Conservation (phyloP, 352 stramenopile genomes). For the Phytopythium delawarense region DNA sequence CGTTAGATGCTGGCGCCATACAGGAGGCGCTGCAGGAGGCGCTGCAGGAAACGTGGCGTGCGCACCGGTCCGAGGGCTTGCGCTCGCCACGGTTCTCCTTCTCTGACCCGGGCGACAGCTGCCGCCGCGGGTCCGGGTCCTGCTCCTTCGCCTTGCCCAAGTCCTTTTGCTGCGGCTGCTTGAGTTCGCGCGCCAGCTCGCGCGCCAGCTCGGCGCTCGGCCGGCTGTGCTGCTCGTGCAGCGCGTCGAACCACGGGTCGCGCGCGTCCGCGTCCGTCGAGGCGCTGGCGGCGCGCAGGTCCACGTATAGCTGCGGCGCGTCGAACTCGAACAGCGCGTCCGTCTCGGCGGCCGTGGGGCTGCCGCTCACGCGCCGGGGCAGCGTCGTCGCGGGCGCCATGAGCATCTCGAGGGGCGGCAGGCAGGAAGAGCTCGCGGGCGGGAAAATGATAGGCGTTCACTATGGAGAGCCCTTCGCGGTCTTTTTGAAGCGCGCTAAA, state of each 20-base stretch:
- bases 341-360: constrained; percentile 12
- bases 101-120: constrained; percentile 6
- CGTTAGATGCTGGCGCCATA: neutral
- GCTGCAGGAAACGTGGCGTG: too few species aligned
- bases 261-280: constrained; percentile 15
- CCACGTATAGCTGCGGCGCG: constrained; percentile 45
- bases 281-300: constrained; percentile 35
- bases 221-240: constrained; percentile 51
- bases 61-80: neutral
- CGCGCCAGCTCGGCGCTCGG: constrained; percentile 46
- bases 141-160: neutral
- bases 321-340: constrained; percentile 79
- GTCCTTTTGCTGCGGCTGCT: neutral
- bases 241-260: constrained; percentile 63
- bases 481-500: neutral
- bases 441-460: neutral
- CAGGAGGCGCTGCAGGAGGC: too few species aligned
- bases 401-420: neutral
- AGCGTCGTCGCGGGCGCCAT: neutral
- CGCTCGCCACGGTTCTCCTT: constrained; percentile 34
- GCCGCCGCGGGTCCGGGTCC: neutral
- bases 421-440: neutral
- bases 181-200: constrained; percentile 31
- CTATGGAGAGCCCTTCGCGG: neutral
- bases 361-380: neutral